Percentiles rank a stretch among this genome's conserved stretches.
phyloP scores from a whole-genome alignment of 176 grass and related monocot genomes.

The Carex myosuroides region DNA sequence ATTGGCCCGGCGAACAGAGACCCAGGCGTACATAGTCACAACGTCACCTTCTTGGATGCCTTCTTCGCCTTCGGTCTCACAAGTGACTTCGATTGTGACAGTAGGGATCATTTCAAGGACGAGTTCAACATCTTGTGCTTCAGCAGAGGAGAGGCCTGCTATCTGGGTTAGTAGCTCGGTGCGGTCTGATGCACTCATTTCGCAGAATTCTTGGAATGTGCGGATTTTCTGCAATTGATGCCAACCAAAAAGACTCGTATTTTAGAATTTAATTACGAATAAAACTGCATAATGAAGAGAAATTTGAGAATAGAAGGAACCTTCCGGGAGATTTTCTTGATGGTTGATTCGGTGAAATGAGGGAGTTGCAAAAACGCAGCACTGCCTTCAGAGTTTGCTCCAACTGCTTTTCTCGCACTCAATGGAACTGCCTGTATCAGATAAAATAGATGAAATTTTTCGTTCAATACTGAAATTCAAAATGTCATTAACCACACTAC shows the following conservation, averaged over 20 bases:
- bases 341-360: slow-evolving; percentile 63
- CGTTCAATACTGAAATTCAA: not conserved
- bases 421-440: slow-evolving; percentile 71
- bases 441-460: not conserved
- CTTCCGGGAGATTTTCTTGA: slow-evolving; percentile 84
- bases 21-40: slow-evolving; percentile 97
- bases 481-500: not conserved
- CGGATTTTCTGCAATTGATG: slow-evolving; percentile 61
- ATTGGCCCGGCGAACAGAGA: slow-evolving; percentile 62
- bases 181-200: slow-evolving; percentile 59
- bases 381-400: slow-evolving; percentile 74
- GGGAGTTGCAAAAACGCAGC: slow-evolving; percentile 91
- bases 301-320: slow-evolving; percentile 21
- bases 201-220: slow-evolving; percentile 71
- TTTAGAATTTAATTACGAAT: not conserved
- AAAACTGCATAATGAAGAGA: not conserved
- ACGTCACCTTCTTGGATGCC: slow-evolving; percentile 90
- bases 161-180: slow-evolving; percentile 59
- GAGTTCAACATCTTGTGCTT: slow-evolving; percentile 57
- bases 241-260: not conserved
- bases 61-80: slow-evolving; percentile 97
- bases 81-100: slow-evolving; percentile 74
- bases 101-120: slow-evolving; percentile 96
- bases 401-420: slow-evolving; percentile 67
- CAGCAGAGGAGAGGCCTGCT: slow-evolving; percentile 56